These are phyloP conservation scores for Gossypium trilobum DNA, from an alignment of 441 rosid genomes.

Conservation along the genomic window DNA sequence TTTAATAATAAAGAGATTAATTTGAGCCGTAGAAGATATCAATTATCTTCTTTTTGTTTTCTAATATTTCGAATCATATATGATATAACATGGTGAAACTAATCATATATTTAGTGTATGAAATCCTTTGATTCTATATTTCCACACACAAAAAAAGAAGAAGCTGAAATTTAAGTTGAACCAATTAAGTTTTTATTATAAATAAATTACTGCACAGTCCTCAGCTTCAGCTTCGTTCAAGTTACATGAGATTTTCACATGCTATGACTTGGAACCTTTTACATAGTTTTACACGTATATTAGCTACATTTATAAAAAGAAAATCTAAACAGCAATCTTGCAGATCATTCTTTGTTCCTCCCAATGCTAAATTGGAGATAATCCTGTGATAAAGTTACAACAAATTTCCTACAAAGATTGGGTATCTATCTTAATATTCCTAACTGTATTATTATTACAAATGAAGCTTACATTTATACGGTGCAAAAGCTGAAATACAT, in stretches of 20 bases:
- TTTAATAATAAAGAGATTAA: too few relatives aligned
- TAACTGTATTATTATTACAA: not conserved
- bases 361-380: not conserved
- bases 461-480: not conserved
- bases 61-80: not conserved
- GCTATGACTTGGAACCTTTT: conserved; percentile 2
- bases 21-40: not conserved
- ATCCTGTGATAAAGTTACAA: not conserved
- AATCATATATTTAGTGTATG: not conserved
- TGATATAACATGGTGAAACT: not conserved
- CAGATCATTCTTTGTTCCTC: not conserved
- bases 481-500: not conserved
- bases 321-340: not conserved
- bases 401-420: not conserved
- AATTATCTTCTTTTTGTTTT: not conserved
- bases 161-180: not conserved
- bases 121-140: not conserved
- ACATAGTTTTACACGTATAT: not conserved
- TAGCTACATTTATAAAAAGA: not conserved
- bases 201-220: not conserved
- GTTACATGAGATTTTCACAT: not conserved
- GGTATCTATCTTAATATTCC: not conserved
- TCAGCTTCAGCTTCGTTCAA: not conserved
- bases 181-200: not conserved
- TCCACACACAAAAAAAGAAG: not conserved